Conservation (phyloP, 345 rosid species). For the Dovyalis caffra region DNA sequence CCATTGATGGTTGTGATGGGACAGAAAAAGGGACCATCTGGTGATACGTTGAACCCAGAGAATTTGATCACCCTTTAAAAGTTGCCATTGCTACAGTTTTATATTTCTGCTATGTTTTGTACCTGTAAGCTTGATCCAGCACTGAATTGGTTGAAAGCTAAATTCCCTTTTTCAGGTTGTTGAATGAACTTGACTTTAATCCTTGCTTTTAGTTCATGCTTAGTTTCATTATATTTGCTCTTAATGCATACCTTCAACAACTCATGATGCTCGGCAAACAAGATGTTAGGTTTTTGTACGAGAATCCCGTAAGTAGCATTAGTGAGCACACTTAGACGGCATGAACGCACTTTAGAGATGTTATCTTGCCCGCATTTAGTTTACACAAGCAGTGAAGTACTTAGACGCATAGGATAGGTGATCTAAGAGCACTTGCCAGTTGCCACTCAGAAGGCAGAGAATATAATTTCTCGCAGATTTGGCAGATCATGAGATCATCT, state of each 20-base stretch:
- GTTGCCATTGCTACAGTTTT: neutral
- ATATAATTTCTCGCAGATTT: no score
- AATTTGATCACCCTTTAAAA: neutral
- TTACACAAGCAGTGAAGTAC: no score
- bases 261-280: no score
- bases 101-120: neutral
- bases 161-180: neutral
- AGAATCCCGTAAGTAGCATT: no score
- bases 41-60: neutral
- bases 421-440: no score
- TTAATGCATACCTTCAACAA: neutral
- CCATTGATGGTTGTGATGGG: conserved; percentile 11
- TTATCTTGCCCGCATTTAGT: no score
- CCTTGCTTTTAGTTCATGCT: neutral
- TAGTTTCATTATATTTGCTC: neutral
- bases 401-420: no score
- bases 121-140: neutral
- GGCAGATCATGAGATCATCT: no score
- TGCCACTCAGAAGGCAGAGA: no score
- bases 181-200: neutral
- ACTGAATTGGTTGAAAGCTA: neutral
- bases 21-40: conserved; percentile 7
- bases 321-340: no score
- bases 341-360: no score
- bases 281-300: no score